A percentile compares a stretch with the other conserved stretches of the same genome.
Evolutionary conservation across 164 flowering plant genomes (phyloP).

Genomic region (Saururus chinensis): DNA sequence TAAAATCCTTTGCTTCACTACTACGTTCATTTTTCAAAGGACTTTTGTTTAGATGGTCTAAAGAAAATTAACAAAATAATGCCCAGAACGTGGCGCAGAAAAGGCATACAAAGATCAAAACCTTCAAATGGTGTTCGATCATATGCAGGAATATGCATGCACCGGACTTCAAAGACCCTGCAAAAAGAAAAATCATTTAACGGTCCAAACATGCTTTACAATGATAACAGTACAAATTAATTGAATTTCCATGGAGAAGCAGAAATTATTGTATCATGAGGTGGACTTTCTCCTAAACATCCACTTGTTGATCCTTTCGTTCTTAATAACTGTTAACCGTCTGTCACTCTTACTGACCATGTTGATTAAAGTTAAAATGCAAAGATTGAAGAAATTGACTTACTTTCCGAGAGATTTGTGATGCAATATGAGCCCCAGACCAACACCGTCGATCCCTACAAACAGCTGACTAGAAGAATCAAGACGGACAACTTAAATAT

Average conservation of each 20-base stretch:
- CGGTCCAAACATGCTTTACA: too few relatives aligned
- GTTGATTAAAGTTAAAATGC: background rate
- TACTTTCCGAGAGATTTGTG: conserved; percentile 75
- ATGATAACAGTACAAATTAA: too few relatives aligned
- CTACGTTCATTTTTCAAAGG: too few relatives aligned
- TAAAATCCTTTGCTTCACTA: too few relatives aligned
- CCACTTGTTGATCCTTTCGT: too few relatives aligned
- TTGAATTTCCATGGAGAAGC: background rate
- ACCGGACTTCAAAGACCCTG: conserved; percentile 87
- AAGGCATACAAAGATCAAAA: background rate
- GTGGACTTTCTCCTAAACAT: too few relatives aligned
- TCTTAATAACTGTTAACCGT: too few relatives aligned
- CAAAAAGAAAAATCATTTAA: background rate
- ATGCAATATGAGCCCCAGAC: conserved; percentile 68
- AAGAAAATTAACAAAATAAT: too few relatives aligned
- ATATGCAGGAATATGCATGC: conserved; percentile 82
- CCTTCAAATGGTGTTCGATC: conserved; percentile 21
- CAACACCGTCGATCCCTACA: conserved; percentile 75
- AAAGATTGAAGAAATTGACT: conserved; percentile 7
- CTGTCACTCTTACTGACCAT: too few relatives aligned
- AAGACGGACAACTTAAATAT: background rate
- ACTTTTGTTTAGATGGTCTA: background rate
- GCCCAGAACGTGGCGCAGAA: background rate
- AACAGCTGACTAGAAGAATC: background rate
- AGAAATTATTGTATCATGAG: too few relatives aligned